Conservation (phyloP, 139 green algal genomes). For the Mychonastes homosphaera region DNA sequence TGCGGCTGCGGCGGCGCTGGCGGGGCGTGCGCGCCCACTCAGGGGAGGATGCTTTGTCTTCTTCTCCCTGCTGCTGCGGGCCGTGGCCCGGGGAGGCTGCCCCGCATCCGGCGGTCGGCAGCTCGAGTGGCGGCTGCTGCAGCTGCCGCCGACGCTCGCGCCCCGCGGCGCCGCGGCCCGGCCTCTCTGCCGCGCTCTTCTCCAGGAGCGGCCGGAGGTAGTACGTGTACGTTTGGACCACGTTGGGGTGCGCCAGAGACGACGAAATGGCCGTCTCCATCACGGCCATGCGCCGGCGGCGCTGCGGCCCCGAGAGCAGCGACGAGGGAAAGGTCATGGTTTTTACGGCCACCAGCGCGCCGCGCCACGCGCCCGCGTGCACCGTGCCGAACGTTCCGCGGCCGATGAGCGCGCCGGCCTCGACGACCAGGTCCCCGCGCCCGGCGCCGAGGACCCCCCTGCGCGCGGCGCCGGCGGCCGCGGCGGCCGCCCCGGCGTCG, state of each 20-base stretch:
- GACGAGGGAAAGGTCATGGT: slow-evolving; percentile 21
- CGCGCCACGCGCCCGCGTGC: slow-evolving; percentile 18
- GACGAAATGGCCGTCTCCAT: slow-evolving; percentile 28
- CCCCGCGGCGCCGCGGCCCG: neutral
- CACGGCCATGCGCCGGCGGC: slow-evolving; percentile 28
- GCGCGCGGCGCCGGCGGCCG: too few relatives aligned
- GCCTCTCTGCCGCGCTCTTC: slow-evolving; percentile 2
- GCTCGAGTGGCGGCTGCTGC: neutral
- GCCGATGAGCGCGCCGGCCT: slow-evolving; percentile 16
- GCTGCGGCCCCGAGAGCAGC: slow-evolving; percentile 10
- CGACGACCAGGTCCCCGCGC: too few relatives aligned
- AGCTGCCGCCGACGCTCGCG: neutral
- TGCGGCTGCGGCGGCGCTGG: too few relatives aligned
- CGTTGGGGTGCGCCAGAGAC: slow-evolving; percentile 17
- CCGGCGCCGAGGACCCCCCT: too few relatives aligned
- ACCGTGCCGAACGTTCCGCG: slow-evolving; percentile 12
- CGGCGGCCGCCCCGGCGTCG: too few relatives aligned
- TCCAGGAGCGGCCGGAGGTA: slow-evolving; percentile 18
- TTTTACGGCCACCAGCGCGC: slow-evolving; percentile 29
- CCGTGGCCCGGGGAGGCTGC: too few relatives aligned
- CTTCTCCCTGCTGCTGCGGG: too few relatives aligned
- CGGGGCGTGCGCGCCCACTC: too few relatives aligned
- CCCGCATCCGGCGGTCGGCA: neutral
- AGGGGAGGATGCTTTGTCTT: too few relatives aligned
- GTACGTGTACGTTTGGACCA: slow-evolving; percentile 25